Percentiles rank a stretch among this genome's conserved stretches.
Evolutionary conservation across 1,139 yeast species (phyloP).

Genomic region (Zhuliangozyma blackwelliae): DNA sequence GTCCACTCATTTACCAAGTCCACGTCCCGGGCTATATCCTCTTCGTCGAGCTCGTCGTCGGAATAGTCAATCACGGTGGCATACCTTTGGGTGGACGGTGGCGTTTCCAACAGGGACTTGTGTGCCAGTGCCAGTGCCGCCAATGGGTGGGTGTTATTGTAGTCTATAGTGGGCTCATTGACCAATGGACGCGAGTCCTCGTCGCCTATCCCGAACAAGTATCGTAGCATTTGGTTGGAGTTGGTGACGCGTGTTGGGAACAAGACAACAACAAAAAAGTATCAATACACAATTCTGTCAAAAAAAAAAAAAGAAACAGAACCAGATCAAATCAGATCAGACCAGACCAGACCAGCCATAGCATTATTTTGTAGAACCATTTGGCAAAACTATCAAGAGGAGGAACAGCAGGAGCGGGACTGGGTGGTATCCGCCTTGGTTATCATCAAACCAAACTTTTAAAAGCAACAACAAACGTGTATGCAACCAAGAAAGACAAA

Average conservation of each 20-base stretch:
- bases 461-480: too few relatives aligned
- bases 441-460: too few relatives aligned
- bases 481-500: too few relatives aligned
- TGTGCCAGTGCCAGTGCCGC: not conserved
- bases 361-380: too few relatives aligned
- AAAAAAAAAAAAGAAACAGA: not conserved
- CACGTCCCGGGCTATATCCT: constrained; percentile 11
- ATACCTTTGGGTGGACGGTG: not conserved
- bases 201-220: constrained; percentile 9
- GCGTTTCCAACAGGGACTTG: not conserved
- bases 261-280: not conserved
- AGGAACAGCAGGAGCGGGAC: too few relatives aligned
- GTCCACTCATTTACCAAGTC: constrained; percentile 9
- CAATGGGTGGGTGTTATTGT: constrained; percentile 19
- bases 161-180: constrained; percentile 39
- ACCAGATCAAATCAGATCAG: not conserved
- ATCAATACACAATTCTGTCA: not conserved
- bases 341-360: not conserved
- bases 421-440: too few relatives aligned
- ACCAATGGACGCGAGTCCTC: constrained; percentile 18
- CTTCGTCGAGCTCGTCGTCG: constrained; percentile 2
- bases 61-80: constrained; percentile 3
- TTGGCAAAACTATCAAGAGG: too few relatives aligned
- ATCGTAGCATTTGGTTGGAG: constrained; percentile 4
- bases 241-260: not conserved